Percentiles rank a stretch among this genome's conserved stretches.
Evolutionary conservation across 768 basidiomycete species (phyloP).

Genomic region (Termitomyces sp.): DNA sequence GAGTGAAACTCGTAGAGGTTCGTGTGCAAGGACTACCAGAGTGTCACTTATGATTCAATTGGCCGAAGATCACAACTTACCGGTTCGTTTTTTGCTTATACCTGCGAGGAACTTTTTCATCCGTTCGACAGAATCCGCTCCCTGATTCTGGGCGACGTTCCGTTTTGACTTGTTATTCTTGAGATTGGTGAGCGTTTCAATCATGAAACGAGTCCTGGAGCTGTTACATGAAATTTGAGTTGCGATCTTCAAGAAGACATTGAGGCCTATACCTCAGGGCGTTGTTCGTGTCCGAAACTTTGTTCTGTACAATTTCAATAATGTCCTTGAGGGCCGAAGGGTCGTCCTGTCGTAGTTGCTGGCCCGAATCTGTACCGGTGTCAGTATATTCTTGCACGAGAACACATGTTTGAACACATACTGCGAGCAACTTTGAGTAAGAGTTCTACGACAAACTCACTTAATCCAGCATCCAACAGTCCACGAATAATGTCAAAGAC

Average conservation of each 20-base stretch:
- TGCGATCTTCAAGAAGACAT: constrained; percentile 1
- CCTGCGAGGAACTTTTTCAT: constrained; percentile 86
- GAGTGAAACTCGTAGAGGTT: constrained; percentile 81
- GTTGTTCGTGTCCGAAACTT: constrained; percentile 47
- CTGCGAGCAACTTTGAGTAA: constrained; percentile 81
- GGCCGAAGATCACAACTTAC: constrained; percentile 30
- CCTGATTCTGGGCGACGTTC: constrained; percentile 59
- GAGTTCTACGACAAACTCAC: constrained; percentile 82
- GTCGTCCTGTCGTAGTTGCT: constrained; percentile 88
- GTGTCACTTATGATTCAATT: neutral
- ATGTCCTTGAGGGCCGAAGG: constrained; percentile 91
- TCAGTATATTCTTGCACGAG: neutral
- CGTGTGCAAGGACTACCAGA: constrained; percentile 66
- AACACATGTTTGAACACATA: constrained; percentile 27
- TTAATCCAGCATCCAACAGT: constrained; percentile 58
- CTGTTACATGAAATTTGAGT: constrained; percentile 30
- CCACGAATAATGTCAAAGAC: constrained; percentile 85
- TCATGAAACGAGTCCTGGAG: constrained; percentile 91
- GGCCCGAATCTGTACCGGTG: constrained; percentile 68
- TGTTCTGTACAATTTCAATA: constrained; percentile 72
- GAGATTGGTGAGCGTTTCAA: constrained; percentile 87
- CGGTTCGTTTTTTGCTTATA: constrained; percentile 71
- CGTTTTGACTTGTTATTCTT: constrained; percentile 86
- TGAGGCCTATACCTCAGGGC: constrained; percentile 39
- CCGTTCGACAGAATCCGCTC: constrained; percentile 69